A percentile compares a stretch with the other conserved stretches of the same genome.
Evolutionary conservation across 495 filamentous ascomycete species (phyloP).

Genomic region (Penicillium odoratum): DNA sequence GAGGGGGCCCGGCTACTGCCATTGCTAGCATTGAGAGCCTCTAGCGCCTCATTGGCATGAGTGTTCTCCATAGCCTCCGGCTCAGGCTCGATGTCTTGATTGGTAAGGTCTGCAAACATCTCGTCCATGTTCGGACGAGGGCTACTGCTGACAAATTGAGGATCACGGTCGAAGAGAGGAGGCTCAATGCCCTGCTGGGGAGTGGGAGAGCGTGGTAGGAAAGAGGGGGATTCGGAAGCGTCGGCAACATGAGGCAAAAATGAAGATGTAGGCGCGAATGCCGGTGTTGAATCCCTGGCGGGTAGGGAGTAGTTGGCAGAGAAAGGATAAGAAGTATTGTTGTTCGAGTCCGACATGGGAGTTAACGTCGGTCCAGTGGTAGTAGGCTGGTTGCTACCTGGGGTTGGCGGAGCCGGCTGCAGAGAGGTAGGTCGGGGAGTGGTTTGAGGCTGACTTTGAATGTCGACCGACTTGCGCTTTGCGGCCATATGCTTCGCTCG

Average conservation of each 20-base stretch:
- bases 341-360: constrained; percentile 33
- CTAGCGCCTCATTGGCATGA: constrained; percentile 48
- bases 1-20: constrained; percentile 31
- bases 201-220: constrained; percentile 42
- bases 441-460: constrained; percentile 14
- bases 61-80: constrained; percentile 45
- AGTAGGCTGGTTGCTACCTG: constrained; percentile 26
- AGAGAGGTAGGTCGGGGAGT: constrained; percentile 24
- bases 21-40: constrained; percentile 45
- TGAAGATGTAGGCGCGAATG: constrained; percentile 40
- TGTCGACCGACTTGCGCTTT: constrained; percentile 46
- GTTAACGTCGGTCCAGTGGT: constrained; percentile 37
- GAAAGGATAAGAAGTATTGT: constrained; percentile 37
- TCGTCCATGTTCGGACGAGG: constrained; percentile 47
- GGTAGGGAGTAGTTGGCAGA: constrained; percentile 44
- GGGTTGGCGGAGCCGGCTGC: constrained; percentile 30
- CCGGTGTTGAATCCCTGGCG: constrained; percentile 39
- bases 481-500: constrained; percentile 71
- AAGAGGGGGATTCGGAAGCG: constrained; percentile 38
- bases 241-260: constrained; percentile 42
- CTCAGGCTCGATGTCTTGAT: constrained; percentile 44
- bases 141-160: constrained; percentile 38
- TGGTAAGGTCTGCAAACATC: constrained; percentile 50
- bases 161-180: constrained; percentile 40
- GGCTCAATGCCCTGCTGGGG: constrained; percentile 38